Evolutionary conservation across 305 asterid genomes (phyloP).

Genomic region (Rubia peregrina): DNA sequence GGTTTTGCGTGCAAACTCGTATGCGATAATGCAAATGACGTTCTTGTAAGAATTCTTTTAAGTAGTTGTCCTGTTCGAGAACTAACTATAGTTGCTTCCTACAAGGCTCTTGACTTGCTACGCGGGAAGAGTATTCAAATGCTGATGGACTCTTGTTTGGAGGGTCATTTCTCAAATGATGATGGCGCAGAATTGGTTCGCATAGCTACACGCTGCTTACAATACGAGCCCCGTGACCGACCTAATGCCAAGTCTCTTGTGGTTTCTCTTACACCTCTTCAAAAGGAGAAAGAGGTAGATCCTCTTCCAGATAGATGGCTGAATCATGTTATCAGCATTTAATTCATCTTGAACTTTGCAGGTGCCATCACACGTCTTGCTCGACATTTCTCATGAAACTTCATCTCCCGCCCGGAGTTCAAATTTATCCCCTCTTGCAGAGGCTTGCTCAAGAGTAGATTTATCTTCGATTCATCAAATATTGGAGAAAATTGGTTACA

Average conservation of each 20-base stretch:
- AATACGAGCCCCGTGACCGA: constrained; percentile 40
- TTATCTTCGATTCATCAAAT: constrained; percentile 38
- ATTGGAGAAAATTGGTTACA: constrained; percentile 41
- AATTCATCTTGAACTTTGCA: constrained; percentile 18
- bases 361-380: constrained; percentile 38
- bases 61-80: background rate
- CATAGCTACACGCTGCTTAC: constrained; percentile 38
- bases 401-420: constrained; percentile 19
- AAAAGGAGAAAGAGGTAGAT: constrained; percentile 35
- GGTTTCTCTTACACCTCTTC: constrained; percentile 35
- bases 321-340: background rate
- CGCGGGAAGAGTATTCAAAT: constrained; percentile 33
- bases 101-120: constrained; percentile 47
- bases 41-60: background rate
- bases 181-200: constrained; percentile 36
- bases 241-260: constrained; percentile 37
- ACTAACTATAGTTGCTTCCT: constrained; percentile 6
- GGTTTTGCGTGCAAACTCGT: background rate
- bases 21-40: background rate
- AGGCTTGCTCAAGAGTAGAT: constrained; percentile 43
- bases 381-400: constrained; percentile 31
- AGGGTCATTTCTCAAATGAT: constrained; percentile 39
- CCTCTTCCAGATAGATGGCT: background rate
- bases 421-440: constrained; percentile 40
- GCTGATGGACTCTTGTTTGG: constrained; percentile 45